Evolutionary conservation across 108 stramenopile species (phyloP).

Genomic region (Fragilaria radians): DNA sequence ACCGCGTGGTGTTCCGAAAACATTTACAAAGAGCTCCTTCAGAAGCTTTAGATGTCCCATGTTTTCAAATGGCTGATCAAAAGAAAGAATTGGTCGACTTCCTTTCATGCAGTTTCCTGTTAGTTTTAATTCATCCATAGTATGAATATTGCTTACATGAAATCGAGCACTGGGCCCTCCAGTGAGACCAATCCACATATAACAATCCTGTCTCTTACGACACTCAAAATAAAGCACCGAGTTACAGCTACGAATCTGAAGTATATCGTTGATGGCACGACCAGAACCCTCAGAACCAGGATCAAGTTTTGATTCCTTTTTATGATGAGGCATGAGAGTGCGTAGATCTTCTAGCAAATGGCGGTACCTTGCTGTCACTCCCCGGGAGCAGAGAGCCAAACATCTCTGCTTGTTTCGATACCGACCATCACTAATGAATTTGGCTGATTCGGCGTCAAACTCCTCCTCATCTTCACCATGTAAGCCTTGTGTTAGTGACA

Average conservation of each 20-base stretch:
- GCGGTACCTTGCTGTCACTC: constrained; percentile 94
- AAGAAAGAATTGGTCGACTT: constrained; percentile 92
- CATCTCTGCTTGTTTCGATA: constrained; percentile 97
- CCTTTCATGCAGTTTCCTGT: constrained; percentile 97
- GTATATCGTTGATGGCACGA: constrained; percentile 91
- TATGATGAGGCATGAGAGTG: constrained; percentile 93
- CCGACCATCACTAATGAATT: constrained; percentile 45
- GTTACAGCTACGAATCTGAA: constrained; percentile 93
- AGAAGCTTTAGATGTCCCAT: constrained; percentile 68
- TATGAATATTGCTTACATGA: constrained; percentile 96
- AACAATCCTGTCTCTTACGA: constrained; percentile 93
- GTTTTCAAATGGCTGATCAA: constrained; percentile 81
- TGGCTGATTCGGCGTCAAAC: not conserved
- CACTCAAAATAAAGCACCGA: constrained; percentile 92
- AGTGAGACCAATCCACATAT: constrained; percentile 84
- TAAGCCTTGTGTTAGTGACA: no score
- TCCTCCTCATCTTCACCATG: no score
- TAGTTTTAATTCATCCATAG: constrained; percentile 98
- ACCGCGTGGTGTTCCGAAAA: constrained; percentile 93
- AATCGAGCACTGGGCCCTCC: constrained; percentile 92
- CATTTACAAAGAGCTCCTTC: constrained; percentile 91
- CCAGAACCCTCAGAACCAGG: constrained; percentile 63
- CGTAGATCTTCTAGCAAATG: constrained; percentile 96
- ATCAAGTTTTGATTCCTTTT: constrained; percentile 94
- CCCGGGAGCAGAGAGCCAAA: constrained; percentile 90